Base-by-base conservation (phyloP, 2,329 filamentous ascomycete genomes). In the Aspergillus brunneoviolaceus region DNA sequence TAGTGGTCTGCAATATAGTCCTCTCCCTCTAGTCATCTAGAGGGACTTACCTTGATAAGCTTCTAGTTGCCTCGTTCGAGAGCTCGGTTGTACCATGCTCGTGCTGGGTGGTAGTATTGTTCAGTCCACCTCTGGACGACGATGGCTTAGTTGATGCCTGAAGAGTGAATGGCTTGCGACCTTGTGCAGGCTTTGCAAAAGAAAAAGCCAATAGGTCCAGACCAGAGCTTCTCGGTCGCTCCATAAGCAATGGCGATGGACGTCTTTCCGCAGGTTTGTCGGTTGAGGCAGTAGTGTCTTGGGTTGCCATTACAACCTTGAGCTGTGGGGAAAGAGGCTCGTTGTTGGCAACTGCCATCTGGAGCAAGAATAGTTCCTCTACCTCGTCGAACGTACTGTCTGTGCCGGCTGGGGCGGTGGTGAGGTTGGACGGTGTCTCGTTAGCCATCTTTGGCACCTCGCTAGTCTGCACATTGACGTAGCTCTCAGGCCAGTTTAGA, bases 131-230 rank as follows among this genome's bases (percentile, higher is more conserved):
- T 5, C 14, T 42, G 11, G 54, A 55, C 3, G 57, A 27, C 14
- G 51, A 10, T 14, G 60, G 58, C 21, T 60, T 69, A 25, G 55
- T n/a, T 6, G 63, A 29, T 9, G 57, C 49, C 48, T 65, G 65
- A 14, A 72, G 62, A 0, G 69, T 67, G 42, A 72, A 72, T 0
- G 54, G 57, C 33, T 65, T 70, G 23, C 58, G 65, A 48, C 66
- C 62, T 31, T 63, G 65, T 21, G 57, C 63, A 25, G 73, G 75
- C 54, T 70, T 75, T 16, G 70, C 63, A 59, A 77, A 78, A 5
- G 69, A 72, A 58, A 78, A 76, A 1, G 63, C 63, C 9, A 65
- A 42, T 19, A 65, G 50, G 49, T 76, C 70, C 25, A 73, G 60
- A 1, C 65, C 69, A 6, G 70, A 71, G 48, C 66, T 74, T 21